These are phyloP conservation scores for Lumnitzera racemosa DNA, from an alignment of 345 rosid genomes.

Conservation along the genomic window DNA sequence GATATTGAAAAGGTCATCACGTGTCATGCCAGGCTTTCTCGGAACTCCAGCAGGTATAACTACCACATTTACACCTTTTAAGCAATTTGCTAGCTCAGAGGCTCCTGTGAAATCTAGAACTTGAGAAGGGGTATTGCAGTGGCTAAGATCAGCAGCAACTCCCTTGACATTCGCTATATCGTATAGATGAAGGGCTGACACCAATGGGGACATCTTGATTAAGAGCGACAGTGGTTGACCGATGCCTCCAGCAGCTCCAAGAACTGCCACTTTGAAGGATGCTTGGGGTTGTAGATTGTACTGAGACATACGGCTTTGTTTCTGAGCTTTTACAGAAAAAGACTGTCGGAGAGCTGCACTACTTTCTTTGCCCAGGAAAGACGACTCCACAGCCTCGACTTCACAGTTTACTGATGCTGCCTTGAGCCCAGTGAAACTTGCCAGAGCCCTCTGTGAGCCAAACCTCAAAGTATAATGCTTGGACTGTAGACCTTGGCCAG, in stretches of 20 bases:
- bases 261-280: constrained; percentile 77
- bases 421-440: constrained; percentile 54
- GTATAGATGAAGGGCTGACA: constrained; percentile 71
- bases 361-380: constrained; percentile 50
- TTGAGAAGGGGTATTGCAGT: constrained; percentile 88
- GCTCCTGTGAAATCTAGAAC: constrained; percentile 83
- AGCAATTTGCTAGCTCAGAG: constrained; percentile 54
- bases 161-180: constrained; percentile 94
- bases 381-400: constrained; percentile 25
- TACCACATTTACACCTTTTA: constrained; percentile 74
- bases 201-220: constrained; percentile 88
- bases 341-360: constrained; percentile 35
- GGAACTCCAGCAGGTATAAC: constrained; percentile 96
- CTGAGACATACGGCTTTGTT: constrained; percentile 22
- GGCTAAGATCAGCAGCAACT: constrained; percentile 91
- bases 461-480: constrained; percentile 33
- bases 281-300: constrained; percentile 53
- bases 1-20: constrained; percentile 92
- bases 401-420: constrained; percentile 46
- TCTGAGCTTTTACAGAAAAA: constrained; percentile 26
- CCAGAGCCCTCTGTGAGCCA: constrained; percentile 26
- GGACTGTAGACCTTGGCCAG: constrained; percentile 30
- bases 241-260: constrained; percentile 93
- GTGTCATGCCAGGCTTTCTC: constrained; percentile 94
- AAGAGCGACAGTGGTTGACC: constrained; percentile 86